Conservation (phyloP, 2,329 filamentous ascomycete genomes). For the Cladosporium sp. region DNA sequence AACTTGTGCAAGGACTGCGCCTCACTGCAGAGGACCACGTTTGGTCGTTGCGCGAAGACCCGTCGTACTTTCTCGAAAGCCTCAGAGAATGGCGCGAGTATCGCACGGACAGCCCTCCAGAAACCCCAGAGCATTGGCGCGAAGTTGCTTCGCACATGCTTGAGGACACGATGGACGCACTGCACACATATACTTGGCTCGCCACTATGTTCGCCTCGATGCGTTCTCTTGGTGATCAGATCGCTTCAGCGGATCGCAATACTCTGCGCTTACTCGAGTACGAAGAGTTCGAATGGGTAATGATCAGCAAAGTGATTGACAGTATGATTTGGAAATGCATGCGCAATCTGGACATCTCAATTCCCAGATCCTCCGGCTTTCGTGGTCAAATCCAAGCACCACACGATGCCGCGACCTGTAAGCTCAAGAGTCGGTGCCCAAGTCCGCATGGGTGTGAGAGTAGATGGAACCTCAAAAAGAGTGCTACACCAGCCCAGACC, state of each 20-base stretch:
- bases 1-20: conserved; percentile 46
- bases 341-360: conserved; percentile 12
- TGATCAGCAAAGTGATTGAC: conserved; percentile 36
- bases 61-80: conserved; percentile 54
- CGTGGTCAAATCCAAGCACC: conserved; percentile 9
- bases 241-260: conserved; percentile 42
- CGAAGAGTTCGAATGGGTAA: conserved; percentile 42
- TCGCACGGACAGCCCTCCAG: conserved; percentile 28
- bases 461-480: conserved; percentile 1
- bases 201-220: conserved; percentile 21
- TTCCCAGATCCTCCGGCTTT: conserved; percentile 28
- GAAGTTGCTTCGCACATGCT: background rate
- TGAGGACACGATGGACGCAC: background rate
- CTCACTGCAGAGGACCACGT: conserved; percentile 55
- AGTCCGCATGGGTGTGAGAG: background rate
- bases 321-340: conserved; percentile 17
- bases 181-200: conserved; percentile 17
- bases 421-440: background rate
- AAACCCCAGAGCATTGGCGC: background rate
- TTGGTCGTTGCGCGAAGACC: conserved; percentile 59
- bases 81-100: conserved; percentile 51
- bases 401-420: conserved; percentile 1
- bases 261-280: conserved; percentile 39
- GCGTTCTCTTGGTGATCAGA: conserved; percentile 35
- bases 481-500: background rate